Percentiles rank a stretch among this genome's conserved stretches.
phyloP scores from a whole-genome alignment of 176 grass and related monocot species.

The Oryza meyeriana region DNA sequence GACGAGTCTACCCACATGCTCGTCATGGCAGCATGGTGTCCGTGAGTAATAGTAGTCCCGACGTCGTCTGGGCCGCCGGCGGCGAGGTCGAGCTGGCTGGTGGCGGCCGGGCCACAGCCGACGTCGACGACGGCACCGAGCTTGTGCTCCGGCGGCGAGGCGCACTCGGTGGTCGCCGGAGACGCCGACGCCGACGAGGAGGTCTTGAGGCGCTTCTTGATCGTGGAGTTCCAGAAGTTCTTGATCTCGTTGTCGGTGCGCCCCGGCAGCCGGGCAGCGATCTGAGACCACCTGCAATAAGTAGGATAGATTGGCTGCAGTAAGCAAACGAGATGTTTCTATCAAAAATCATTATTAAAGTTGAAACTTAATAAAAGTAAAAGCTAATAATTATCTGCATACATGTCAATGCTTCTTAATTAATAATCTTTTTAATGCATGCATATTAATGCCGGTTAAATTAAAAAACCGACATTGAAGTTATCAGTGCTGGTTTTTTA shows the following conservation, averaged over 20 bases:
- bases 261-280: constrained; percentile 79
- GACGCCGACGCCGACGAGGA: constrained; percentile 34
- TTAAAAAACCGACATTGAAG: too few species aligned
- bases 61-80: constrained; percentile 29
- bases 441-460: too few species aligned
- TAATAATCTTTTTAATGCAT: neutral
- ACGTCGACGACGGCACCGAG: neutral
- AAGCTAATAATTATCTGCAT: neutral
- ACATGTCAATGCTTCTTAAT: neutral
- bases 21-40: constrained; percentile 24
- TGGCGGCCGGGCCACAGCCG: constrained; percentile 26
- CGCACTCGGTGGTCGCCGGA: constrained; percentile 20
- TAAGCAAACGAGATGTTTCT: constrained; percentile 38
- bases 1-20: constrained; percentile 59
- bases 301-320: constrained; percentile 29
- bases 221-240: constrained; percentile 99
- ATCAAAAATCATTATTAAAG: neutral
- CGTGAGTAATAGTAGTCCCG: neutral
- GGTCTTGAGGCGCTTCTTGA: constrained; percentile 89
- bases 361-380: neutral
- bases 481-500: too few species aligned
- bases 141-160: constrained; percentile 51
- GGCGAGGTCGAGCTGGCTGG: constrained; percentile 13
- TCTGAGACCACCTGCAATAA: constrained; percentile 87
- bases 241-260: constrained; percentile 99